phyloP scores from a whole-genome alignment of 2,329 filamentous ascomycete species.

The Trichoderma polysporum region DNA sequence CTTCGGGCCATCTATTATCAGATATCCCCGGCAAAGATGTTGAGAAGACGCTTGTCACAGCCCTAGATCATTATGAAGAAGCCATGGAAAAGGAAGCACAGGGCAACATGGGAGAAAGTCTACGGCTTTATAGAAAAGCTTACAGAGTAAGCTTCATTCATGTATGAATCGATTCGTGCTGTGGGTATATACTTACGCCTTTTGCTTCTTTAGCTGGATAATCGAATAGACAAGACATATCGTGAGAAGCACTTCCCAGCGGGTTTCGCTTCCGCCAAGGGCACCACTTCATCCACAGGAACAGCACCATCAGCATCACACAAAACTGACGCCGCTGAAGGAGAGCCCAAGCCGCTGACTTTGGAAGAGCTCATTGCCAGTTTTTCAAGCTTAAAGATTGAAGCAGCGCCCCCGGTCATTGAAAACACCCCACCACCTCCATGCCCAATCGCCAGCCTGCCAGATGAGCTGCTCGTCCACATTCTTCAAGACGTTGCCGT shows the following conservation, averaged over 20 bases:
- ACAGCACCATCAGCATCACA: slow-evolving; percentile 27
- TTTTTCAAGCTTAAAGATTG: slow-evolving; percentile 70
- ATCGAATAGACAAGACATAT: slow-evolving; percentile 79
- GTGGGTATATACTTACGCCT: background rate
- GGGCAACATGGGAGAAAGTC: slow-evolving; percentile 84
- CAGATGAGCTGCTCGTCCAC: slow-evolving; percentile 80
- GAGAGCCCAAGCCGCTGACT: slow-evolving; percentile 45
- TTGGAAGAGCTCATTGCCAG: slow-evolving; percentile 70
- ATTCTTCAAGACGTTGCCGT: slow-evolving; percentile 72
- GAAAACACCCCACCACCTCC: slow-evolving; percentile 71
- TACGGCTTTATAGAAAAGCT: slow-evolving; percentile 84
- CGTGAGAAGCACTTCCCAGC: slow-evolving; percentile 87
- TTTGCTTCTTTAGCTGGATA: slow-evolving; percentile 65
- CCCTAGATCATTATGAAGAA: slow-evolving; percentile 88
- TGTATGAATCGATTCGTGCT: background rate
- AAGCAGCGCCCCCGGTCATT: slow-evolving; percentile 63
- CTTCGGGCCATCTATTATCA: slow-evolving; percentile 23
- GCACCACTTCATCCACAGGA: slow-evolving; percentile 29
- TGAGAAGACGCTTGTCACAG: slow-evolving; percentile 50
- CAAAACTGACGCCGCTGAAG: slow-evolving; percentile 10
- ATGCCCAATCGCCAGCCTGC: slow-evolving; percentile 76
- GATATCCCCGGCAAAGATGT: slow-evolving; percentile 7
- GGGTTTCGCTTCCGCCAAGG: slow-evolving; percentile 44
- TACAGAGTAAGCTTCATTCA: slow-evolving; percentile 63
- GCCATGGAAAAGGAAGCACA: slow-evolving; percentile 85